These are phyloP conservation scores for Rhodotorula diobovata DNA, from an alignment of 768 basidiomycete genomes.

Conservation along the genomic window DNA sequence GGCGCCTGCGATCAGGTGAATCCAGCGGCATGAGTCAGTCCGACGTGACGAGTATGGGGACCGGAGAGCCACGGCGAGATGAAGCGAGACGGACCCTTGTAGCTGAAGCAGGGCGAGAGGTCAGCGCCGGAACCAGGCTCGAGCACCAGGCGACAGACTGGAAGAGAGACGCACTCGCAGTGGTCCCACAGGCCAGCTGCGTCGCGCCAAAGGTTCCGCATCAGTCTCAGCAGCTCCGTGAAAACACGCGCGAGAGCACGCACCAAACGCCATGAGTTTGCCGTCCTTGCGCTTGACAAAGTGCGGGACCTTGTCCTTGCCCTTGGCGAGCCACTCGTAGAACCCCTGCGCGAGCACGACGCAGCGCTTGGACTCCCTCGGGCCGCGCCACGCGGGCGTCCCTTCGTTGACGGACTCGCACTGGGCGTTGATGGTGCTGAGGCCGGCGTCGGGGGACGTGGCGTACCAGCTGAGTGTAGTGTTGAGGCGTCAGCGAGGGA, in stretches of 20 bases:
- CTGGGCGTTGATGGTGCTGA: conserved; percentile 87
- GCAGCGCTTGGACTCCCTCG: conserved; percentile 78
- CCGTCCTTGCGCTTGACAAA: conserved; percentile 65
- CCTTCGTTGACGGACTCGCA: conserved; percentile 70
- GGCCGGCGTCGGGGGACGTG: conserved; percentile 58
- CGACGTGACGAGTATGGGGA: no score
- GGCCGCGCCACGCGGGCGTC: conserved; percentile 73
- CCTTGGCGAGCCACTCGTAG: conserved; percentile 86
- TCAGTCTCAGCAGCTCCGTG: neutral
- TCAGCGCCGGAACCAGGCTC: neutral
- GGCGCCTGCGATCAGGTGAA: conserved; percentile 42
- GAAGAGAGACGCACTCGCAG: conserved; percentile 21
- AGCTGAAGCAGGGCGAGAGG: neutral
- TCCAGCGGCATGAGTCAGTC: no score
- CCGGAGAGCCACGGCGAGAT: neutral
- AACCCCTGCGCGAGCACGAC: conserved; percentile 82
- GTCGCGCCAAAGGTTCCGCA: accelerated
- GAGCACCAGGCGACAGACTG: neutral
- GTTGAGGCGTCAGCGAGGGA: neutral
- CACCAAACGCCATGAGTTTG: conserved; percentile 70
- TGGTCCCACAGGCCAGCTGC: conserved; percentile 33
- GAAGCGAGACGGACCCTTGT: neutral
- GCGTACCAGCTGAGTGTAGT: conserved; percentile 75
- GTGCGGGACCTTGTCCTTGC: conserved; percentile 71
- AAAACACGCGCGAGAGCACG: conserved; percentile 44